phyloP scores from a whole-genome alignment of 441 rosid species.

The Mallotus japonicus region DNA sequence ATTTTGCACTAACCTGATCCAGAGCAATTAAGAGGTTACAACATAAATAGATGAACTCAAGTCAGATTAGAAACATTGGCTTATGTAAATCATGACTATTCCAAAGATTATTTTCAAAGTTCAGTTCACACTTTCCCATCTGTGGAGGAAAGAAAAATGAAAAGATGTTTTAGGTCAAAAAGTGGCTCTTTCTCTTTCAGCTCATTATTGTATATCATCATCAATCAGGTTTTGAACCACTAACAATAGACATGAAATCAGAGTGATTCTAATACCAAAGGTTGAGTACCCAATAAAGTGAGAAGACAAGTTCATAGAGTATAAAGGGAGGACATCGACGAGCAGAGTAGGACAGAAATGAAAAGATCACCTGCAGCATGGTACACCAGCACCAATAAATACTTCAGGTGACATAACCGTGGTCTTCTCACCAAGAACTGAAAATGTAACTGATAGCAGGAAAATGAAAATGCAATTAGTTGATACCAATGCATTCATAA shows the following conservation, averaged over 20 bases:
- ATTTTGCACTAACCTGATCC: constrained; percentile 94
- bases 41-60: constrained; percentile 19
- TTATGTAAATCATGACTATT: background rate
- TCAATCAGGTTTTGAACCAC: constrained; percentile 1
- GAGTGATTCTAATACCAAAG: constrained; percentile 5
- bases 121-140: background rate
- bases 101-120: constrained; percentile 4
- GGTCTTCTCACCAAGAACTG: constrained; percentile 95
- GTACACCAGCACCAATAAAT: constrained; percentile 79
- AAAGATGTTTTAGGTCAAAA: background rate
- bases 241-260: constrained; percentile 1
- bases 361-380: constrained; percentile 87
- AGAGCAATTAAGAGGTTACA: constrained; percentile 26
- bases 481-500: constrained; percentile 11
- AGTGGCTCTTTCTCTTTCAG: constrained; percentile 3
- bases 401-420: constrained; percentile 99
- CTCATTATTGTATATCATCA: background rate
- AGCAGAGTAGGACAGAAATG: constrained; percentile 26
- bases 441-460: constrained; percentile 66
- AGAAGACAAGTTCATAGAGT: constrained; percentile 12
- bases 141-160: background rate
- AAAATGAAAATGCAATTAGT: constrained; percentile 26
- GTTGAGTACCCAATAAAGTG: constrained; percentile 4
- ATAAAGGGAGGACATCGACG: constrained; percentile 4
- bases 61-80: background rate